These are phyloP conservation scores for Cardamine resedifolia DNA, from an alignment of 345 rosid genomes.

Conservation along the genomic window DNA sequence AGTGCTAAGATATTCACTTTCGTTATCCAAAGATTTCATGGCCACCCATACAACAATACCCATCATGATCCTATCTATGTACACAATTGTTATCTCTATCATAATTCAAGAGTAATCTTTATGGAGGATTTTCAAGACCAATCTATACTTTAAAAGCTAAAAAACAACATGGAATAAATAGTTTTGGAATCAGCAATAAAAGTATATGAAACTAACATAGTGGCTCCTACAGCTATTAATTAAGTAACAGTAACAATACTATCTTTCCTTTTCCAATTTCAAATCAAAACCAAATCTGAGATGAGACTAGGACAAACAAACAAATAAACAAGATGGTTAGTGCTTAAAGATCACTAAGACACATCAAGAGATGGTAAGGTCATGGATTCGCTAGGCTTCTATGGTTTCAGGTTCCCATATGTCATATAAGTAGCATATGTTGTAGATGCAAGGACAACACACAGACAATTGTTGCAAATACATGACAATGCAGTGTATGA, in stretches of 20 bases:
- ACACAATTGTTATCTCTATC: background rate
- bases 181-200: background rate
- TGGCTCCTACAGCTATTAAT: constrained; percentile 7
- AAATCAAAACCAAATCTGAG: constrained; percentile 15
- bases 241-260: constrained; percentile 18
- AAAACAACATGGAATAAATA: constrained; percentile 5
- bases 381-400: background rate
- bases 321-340: background rate
- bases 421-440: background rate
- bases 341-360: background rate
- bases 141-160: background rate
- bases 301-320: constrained; percentile 2
- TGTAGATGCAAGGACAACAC: background rate
- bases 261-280: background rate
- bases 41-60: constrained; percentile 12
- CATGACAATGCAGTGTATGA: background rate
- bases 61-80: constrained; percentile 10
- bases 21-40: constrained; percentile 3
- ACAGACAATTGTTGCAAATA: no score
- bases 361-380: background rate
- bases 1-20: constrained; percentile 2
- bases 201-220: background rate
- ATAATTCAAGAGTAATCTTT: background rate
- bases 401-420: background rate
- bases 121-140: background rate